These are phyloP conservation scores for Aspergillus neotritici DNA, from an alignment of 2,329 filamentous ascomycete genomes.

Conservation along the genomic window DNA sequence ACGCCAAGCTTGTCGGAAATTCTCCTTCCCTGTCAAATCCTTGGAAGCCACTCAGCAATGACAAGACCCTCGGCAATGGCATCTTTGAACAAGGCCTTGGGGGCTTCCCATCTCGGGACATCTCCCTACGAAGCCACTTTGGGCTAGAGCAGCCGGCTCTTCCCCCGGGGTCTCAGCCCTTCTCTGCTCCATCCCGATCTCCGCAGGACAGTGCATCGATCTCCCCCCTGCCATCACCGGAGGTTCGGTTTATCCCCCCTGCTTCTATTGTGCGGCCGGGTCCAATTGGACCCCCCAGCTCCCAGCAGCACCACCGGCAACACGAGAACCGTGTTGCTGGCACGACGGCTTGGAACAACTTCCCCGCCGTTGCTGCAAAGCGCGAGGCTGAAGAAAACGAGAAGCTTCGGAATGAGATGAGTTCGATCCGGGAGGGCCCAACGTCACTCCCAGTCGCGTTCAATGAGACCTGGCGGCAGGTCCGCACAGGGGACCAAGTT, in stretches of 20 bases:
- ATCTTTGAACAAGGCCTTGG: conserved; percentile 54
- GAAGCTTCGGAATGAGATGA: conserved; percentile 36
- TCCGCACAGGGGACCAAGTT: conserved; percentile 37
- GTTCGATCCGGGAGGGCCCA: conserved; percentile 32
- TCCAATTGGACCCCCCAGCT: conserved; percentile 43
- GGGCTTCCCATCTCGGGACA: conserved; percentile 43
- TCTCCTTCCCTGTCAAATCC: conserved; percentile 44
- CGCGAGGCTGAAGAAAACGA: conserved; percentile 39
- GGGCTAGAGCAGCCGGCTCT: conserved; percentile 37
- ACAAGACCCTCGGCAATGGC: conserved; percentile 58
- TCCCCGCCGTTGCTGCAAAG: conserved; percentile 35
- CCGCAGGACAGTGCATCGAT: conserved; percentile 32
- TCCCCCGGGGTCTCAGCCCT: conserved; percentile 26
- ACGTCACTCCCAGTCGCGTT: conserved; percentile 34
- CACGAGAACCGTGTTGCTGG: conserved; percentile 24
- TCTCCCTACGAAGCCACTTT: conserved; percentile 37
- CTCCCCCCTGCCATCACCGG: conserved; percentile 35
- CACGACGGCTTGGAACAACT: conserved; percentile 42
- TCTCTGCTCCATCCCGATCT: conserved; percentile 25
- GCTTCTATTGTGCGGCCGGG: conserved; percentile 38
- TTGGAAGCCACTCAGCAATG: conserved; percentile 54
- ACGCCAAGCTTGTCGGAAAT: conserved; percentile 29
- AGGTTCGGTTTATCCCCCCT: conserved; percentile 30
- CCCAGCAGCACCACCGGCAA: conserved; percentile 30
- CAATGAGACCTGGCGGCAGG: conserved; percentile 45